Evolutionary conservation across 768 basidiomycete species (phyloP), one percentile per base, ranked within the genome.

Genomic region (Collybiopsis luxurians): DNA sequence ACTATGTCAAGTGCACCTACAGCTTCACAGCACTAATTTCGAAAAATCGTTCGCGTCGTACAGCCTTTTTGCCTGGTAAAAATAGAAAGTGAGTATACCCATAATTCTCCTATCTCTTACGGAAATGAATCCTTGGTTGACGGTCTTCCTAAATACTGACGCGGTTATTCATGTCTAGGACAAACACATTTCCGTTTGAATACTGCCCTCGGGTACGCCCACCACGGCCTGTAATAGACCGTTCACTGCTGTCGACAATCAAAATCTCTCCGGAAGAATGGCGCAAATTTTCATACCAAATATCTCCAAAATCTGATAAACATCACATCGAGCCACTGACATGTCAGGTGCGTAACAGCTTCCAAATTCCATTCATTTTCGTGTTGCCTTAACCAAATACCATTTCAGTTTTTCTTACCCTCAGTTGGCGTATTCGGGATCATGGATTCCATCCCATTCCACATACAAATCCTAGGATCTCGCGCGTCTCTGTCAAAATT

Each of bases 1-100:
- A 55, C 24, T 55, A 55, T 47, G 45, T 36, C 17, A 55, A 55
- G 47, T 55, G 54, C 45, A 55, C 44, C 5, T 55, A 55, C 34
- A 26, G 10, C 19, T 38, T 55, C 19, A 26, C 26, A 21, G 43
- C 36, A 11, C 15, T 40, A 7, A 38, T 27, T 1, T 24, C 30
- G 17, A 55, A 47, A 42, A 23, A 5, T 11, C 40, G 54, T n/a
- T 47, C 54, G 2, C 44, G 44, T 24, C 54, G 34, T n/a, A 44
- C 45, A n/a, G 54, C 54, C 2, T 55, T 55, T 12, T 34, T 55
- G 24, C 31, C 31, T 34, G 54, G 54, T 10, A 45, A 55, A 17
- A 38, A 23, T 3, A 45, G 27, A 34, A 45, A 47, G 54, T 55
- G 38, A 47, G 48, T 38, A 13, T 30, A 23, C 24, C 26, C 34